Percentiles rank a stretch among this genome's conserved stretches.
phyloP scores from a whole-genome alignment of 148 eudicot genomes.

The Talinum fruticosum region DNA sequence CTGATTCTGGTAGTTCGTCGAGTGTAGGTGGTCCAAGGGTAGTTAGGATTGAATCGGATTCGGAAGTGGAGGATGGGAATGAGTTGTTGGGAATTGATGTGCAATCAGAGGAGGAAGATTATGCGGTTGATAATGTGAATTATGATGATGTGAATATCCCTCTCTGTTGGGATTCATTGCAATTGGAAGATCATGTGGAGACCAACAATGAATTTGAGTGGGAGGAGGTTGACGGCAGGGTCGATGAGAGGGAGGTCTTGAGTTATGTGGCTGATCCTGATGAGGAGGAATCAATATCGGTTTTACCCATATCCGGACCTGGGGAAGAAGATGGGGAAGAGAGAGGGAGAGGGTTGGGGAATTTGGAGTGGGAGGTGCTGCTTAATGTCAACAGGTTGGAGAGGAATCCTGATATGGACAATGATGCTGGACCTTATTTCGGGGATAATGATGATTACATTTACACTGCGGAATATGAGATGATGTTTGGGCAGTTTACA shows the following conservation, averaged over 20 bases:
- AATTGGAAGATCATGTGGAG: conserved; percentile 36
- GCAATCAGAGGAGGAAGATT: conserved; percentile 40
- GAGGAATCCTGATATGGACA: conserved; percentile 24
- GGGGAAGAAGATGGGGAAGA: conserved; percentile 34
- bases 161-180: conserved; percentile 48
- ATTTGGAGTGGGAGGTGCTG: conserved; percentile 48
- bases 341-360: conserved; percentile 28
- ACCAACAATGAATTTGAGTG: conserved; percentile 55
- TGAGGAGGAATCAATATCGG: conserved; percentile 34
- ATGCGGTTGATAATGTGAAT: conserved; percentile 24
- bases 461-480: conserved; percentile 42
- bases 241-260: conserved; percentile 45
- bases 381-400: conserved; percentile 35
- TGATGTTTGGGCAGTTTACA: conserved; percentile 56
- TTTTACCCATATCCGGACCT: conserved; percentile 22
- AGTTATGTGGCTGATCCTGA: conserved; percentile 35
- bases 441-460: conserved; percentile 39
- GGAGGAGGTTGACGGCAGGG: conserved; percentile 61
- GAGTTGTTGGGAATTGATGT: conserved; percentile 22
- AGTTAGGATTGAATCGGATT: conserved; percentile 37
- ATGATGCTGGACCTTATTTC: conserved; percentile 13
- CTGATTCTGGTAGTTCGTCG: conserved; percentile 25
- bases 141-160: conserved; percentile 33
- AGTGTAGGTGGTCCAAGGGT: conserved; percentile 30
- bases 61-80: conserved; percentile 32